phyloP scores from a whole-genome alignment of 352 stramenopile species.

The Blastocystis sp. region DNA sequence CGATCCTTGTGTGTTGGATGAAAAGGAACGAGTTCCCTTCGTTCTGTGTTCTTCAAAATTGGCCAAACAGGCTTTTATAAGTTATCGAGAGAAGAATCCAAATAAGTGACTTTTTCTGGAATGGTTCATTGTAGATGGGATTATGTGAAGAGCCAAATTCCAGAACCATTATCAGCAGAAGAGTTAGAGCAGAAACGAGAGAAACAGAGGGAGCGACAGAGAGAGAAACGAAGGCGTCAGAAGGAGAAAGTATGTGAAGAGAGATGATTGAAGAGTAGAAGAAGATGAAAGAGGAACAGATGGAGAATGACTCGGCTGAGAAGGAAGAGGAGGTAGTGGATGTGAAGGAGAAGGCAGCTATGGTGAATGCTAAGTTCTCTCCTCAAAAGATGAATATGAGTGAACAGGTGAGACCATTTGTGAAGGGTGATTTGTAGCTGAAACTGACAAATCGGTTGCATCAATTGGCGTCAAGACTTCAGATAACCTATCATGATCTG shows the following conservation, averaged over 20 bases:
- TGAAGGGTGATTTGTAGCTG: not conserved
- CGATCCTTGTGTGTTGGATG: conserved; percentile 72
- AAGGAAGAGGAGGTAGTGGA: not conserved
- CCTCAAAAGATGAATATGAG: not conserved
- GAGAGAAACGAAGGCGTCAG: not conserved
- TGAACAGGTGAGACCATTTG: not conserved
- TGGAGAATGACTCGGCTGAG: not conserved
- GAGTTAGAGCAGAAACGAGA: conserved; percentile 70
- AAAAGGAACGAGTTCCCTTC: conserved; percentile 73
- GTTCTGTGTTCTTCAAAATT: conserved; percentile 74
- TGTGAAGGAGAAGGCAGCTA: not conserved
- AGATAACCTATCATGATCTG: conserved; percentile 53
- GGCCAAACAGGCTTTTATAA: conserved; percentile 72
- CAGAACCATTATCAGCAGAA: conserved; percentile 70
- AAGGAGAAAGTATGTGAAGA: not conserved
- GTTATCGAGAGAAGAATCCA: conserved; percentile 72
- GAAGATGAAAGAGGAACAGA: not conserved
- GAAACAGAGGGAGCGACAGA: conserved; percentile 72
- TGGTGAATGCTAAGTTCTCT: conserved; percentile 28
- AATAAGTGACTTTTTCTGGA: conserved; percentile 67
- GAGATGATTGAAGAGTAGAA: not conserved
- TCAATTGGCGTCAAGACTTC: conserved; percentile 26
- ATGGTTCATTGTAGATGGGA: conserved; percentile 61
- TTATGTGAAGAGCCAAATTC: conserved; percentile 73
- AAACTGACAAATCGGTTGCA: conserved; percentile 42